Evolutionary conservation across 2,329 filamentous ascomycete genomes (phyloP), one percentile per base, ranked within the genome.

Genomic region (Neonectria ditissima): DNA sequence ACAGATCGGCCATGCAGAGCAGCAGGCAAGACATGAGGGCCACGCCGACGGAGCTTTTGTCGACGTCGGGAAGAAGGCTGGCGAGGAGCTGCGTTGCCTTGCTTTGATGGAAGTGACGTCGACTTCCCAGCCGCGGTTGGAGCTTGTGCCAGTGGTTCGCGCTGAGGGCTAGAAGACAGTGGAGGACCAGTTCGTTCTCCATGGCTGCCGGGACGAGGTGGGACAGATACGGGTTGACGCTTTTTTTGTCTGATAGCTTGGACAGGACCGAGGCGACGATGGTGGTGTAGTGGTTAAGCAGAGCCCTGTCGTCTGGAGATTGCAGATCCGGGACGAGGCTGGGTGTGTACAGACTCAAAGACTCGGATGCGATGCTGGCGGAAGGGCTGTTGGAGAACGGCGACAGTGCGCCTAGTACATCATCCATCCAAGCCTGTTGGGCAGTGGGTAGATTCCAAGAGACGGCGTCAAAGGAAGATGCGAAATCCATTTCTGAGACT

Each of bases 1-100:
- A 81, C 9, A 81, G 66, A 59, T 81, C 80, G 5, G 80, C 80
- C 73, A 82, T 77, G 59, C 79, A 81, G 0, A 82, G 74, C 10
- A 82, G 57, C 14, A 82, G 72, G n/a, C 80, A 77, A 16, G 78
- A 76, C 3, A 77, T 75, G 20, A 81, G 79, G 10, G 80, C 78
- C 54, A 80, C 76, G 43, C 77, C 75, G 16, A 71, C 73, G 13
- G 69, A 76, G 7, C 69, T 71, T 24, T 63, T 69, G 45, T 77
- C 71, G 0, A 81, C 77, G 11, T 78, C 76, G 1, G 77, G 76
- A 22, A 79, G 63, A 16, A 78, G 64, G n/a, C 69, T 59, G 24
- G 75, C 76, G 16, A 78, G 65, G 3, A 74, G 64, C 50, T 76
- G 71, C 1, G 75, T 75, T 4, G 76, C 77, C 54, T 76, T 71